A percentile compares a stretch with the other conserved stretches of the same genome.
Conservation (phyloP, 129 eudicot genomes). For the Erigeron canadensis region DNA sequence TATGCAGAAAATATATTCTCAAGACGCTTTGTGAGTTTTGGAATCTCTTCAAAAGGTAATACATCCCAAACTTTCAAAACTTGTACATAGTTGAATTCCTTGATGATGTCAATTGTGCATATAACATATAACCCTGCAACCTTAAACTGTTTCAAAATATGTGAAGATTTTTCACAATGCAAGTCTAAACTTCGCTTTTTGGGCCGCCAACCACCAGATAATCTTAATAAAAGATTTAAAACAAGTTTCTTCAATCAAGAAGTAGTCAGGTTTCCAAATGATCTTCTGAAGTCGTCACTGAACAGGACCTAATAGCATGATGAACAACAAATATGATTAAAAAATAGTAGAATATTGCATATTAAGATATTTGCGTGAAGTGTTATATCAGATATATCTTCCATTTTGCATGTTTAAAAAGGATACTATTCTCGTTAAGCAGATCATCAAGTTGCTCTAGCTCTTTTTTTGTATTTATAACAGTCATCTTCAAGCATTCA, state of each 20-base stretch:
- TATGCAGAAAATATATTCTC: slow-evolving; percentile 53
- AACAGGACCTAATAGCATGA: slow-evolving; percentile 51
- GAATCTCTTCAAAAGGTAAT: slow-evolving; percentile 55
- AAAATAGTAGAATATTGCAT: slow-evolving; percentile 2
- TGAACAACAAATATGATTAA: not conserved
- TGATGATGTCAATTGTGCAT: slow-evolving; percentile 57
- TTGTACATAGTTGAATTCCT: slow-evolving; percentile 46
- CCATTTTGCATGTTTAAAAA: slow-evolving; percentile 64
- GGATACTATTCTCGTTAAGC: slow-evolving; percentile 49
- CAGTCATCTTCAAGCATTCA: slow-evolving; percentile 38
- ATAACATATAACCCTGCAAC: slow-evolving; percentile 61
- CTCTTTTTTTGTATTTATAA: slow-evolving; percentile 52
- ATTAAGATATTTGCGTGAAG: not conserved
- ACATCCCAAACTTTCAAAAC: slow-evolving; percentile 81
- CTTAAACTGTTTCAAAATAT: slow-evolving; percentile 54
- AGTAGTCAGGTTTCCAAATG: slow-evolving; percentile 45
- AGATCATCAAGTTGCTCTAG: slow-evolving; percentile 69
- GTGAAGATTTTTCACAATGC: slow-evolving; percentile 48
- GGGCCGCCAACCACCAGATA: slow-evolving; percentile 82
- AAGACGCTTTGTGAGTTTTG: slow-evolving; percentile 58
- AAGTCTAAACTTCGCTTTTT: slow-evolving; percentile 49
- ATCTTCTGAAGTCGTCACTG: slow-evolving; percentile 65
- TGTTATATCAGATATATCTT: slow-evolving; percentile 42
- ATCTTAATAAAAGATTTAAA: slow-evolving; percentile 47
- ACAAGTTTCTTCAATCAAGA: slow-evolving; percentile 42